Percentiles rank a stretch among this genome's conserved stretches.
Evolutionary conservation across 192 early-diverging fungal genomes (phyloP).

Genomic region (Dispira parvispora): DNA sequence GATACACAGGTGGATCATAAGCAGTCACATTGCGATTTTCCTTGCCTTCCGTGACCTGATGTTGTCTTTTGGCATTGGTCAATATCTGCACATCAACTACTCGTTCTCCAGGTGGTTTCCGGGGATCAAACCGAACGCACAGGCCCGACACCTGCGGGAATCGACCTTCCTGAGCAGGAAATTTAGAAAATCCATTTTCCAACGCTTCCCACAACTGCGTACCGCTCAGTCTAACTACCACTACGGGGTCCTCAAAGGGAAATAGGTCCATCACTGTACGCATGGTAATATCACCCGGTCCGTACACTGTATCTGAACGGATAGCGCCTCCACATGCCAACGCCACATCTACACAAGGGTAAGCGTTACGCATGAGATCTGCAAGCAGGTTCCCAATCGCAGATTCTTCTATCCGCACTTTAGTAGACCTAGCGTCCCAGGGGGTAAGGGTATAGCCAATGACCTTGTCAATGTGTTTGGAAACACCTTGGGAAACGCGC

Average conservation of each 20-base stretch:
- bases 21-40: not conserved
- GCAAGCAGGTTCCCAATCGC: conserved; percentile 41
- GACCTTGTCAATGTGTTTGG: conserved; percentile 28
- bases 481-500: conserved; percentile 27
- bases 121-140: conserved; percentile 37
- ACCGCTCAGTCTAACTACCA: conserved; percentile 42
- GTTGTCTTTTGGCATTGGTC: conserved; percentile 17
- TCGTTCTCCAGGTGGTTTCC: conserved; percentile 26
- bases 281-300: conserved; percentile 33
- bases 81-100: conserved; percentile 27
- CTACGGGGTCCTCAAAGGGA: conserved; percentile 49
- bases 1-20: conserved; percentile 13
- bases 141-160: conserved; percentile 51
- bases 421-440: conserved; percentile 38
- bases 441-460: conserved; percentile 32
- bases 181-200: conserved; percentile 46
- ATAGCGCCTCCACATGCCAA: conserved; percentile 43
- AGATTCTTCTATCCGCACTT: conserved; percentile 38
- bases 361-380: conserved; percentile 44
- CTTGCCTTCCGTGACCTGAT: not conserved
- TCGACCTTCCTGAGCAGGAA: conserved; percentile 48
- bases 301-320: conserved; percentile 38
- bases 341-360: conserved; percentile 22
- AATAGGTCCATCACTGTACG: conserved; percentile 47
- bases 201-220: conserved; percentile 40